Evolutionary conservation across 1,284 basidiomycete genomes (phyloP), one percentile per base, ranked within the genome.

Genomic region (Leucocoprinus gongylophorus): DNA sequence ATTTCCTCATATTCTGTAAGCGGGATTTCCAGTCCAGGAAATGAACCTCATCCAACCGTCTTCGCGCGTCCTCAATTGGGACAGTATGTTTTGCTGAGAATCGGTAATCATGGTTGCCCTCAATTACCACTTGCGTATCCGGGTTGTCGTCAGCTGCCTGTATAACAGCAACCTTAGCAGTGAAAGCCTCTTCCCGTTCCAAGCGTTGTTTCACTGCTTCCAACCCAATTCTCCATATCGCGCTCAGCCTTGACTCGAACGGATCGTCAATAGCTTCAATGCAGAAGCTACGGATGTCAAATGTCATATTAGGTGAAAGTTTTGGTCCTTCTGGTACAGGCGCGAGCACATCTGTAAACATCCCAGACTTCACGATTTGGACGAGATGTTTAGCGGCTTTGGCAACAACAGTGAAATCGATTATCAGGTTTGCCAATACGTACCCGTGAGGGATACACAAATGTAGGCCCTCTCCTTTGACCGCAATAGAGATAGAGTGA

Each of bases 201-300:
- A 85, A 67, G 20, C 95, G 76, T n/a, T 81, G 76, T 49, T 76
- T 77, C 46, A 87, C 84, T 54, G 94, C 94, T 44, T 84, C 80
- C 35, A 80, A 69, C 0, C 93, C 94, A 30, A 84, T 80, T 51
- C 81, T 78, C 78, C 83, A 91, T 33, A 93, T 88, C 12, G 90
- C 72, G 46, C 84, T 88, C 30, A 98, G 68, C 55, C 77, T 81
- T 21, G 82, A 81, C 68, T 99, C 95, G 51, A 97, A 81, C 0
- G 85, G 80, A 62, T 95, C 90, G 64, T 99, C 95, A 21, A 84
- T 80, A n/a, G 85, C 86, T 66, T 98, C 94, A 5, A 93, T 65
- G 60, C 78, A 79, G 40, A 91, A 57, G 44, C 72, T 73, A 21
- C 79, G 73, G 38, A 95, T 69, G 30, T 69, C 74, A 48, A 97